Base-by-base conservation (phyloP, 371 early-diverging fungal genomes). In the Circinella minor region DNA sequence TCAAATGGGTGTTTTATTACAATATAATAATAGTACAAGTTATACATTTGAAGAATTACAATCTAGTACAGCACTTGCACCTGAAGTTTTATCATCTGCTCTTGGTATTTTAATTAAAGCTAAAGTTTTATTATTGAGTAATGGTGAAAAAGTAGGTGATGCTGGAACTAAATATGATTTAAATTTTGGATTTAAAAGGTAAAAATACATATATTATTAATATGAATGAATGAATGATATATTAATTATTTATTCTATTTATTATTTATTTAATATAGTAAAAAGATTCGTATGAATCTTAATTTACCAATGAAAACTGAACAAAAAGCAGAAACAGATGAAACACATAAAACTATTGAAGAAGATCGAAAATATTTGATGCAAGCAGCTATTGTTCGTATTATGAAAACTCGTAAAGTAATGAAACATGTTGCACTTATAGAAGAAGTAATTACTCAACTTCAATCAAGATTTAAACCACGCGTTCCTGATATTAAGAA, bases 361-460 rank as follows among this genome's bases (percentile, higher is more conserved):
- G 92, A 94, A 69, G 97, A 96, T 74, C 92, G 97, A 61, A 93
- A 92, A 83, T 79, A 91, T 69, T 75, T 93, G 61, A 96, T 98
- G 81, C 96, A 98, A 91, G 98, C 98, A 11, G 97, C 98, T 5
- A 96, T 99, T 85, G 99, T 98, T 9, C 81, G 90, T 51, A 88
- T 96, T 65, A 95, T 96, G 98, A 99, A 99, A 89, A 94, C 98
- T 6, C 93, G 98, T 55, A 96, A 96, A 81, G 88, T 88, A 59
- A 85, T 98, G 88, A 93, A 93, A 74, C 95, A 98, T 78, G 87
- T 89, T 10, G 85, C 88, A 27, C 86, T 99, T 17, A 89, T 99
- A 67, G 88, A 91, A 60, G 98, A 98, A 72, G 95, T 96, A 10
- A 93, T 98, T 55, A 83, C 87, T 15, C 96, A 97, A 72, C 85